Evolutionary conservation across 1,284 basidiomycete species (phyloP).

Genomic region (Puccinia triticina): DNA sequence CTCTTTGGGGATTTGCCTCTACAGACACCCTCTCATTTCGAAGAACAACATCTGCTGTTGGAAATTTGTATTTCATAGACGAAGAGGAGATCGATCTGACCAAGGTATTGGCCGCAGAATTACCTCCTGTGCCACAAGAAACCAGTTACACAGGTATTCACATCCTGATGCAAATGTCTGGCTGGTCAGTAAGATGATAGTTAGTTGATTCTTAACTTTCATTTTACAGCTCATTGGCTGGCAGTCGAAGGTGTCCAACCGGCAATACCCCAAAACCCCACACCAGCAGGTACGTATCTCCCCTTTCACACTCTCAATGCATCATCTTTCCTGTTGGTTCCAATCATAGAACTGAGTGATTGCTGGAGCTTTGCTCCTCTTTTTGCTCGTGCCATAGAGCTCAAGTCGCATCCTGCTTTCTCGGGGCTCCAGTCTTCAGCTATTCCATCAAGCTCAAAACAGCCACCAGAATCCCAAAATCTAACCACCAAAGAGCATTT

Average conservation of each 20-base stretch:
- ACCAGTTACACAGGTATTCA: conserved; percentile 69
- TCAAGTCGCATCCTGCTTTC: conserved; percentile 27
- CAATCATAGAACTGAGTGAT: conserved; percentile 52
- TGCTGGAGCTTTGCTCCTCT: conserved; percentile 56
- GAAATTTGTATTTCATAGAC: conserved; percentile 80
- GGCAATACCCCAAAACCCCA: conserved; percentile 92
- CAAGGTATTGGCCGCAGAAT: conserved; percentile 78
- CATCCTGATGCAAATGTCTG: background rate
- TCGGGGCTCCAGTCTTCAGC: conserved; percentile 20
- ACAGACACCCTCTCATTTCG: conserved; percentile 57
- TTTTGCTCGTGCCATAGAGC: background rate
- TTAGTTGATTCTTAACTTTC: conserved; percentile 55
- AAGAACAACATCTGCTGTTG: conserved; percentile 60
- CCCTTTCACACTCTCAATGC: conserved; percentile 27
- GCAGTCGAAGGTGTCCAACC: conserved; percentile 98
- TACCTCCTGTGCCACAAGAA: conserved; percentile 74
- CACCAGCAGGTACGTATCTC: conserved; percentile 61
- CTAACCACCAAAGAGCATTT: conserved; percentile 76
- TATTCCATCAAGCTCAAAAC: conserved; percentile 51
- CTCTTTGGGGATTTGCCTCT: conserved; percentile 58
- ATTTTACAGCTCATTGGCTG: conserved; percentile 80
- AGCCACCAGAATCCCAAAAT: conserved; percentile 59
- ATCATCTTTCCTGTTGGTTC: conserved; percentile 53
- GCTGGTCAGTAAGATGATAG: conserved; percentile 56
- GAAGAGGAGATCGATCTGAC: conserved; percentile 98